Evolutionary conservation across 768 basidiomycete species (phyloP), one percentile per base, ranked within the genome.

Genomic region (Rhizopogon vinicolor): DNA sequence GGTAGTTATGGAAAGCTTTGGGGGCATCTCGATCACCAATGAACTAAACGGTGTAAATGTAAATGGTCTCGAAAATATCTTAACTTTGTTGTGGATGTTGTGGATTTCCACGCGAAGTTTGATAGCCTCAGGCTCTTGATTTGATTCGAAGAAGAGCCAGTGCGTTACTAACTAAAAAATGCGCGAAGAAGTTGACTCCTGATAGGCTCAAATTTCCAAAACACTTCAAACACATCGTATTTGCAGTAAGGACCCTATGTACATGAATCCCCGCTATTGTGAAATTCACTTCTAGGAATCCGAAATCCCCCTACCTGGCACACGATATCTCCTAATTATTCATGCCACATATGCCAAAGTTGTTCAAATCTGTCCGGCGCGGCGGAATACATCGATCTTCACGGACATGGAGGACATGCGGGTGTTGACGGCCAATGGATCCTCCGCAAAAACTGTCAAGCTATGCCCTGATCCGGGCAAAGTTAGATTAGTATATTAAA

Each of bases 41-140:
- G 68, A 70, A 46, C 55, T 72, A 44, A 60, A 65, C 41, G 71
- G 65, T 12, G 44, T 46, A 18, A 54, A 57, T 41, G 60, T 71
- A 16, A 67, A 72, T 59, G 62, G 57, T 35, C 44, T 56, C 28
- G 49, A 58, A 33, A 62, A 62, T 48, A 45, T 58, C 13, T 18
- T 62, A n/a, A 61, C 31, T 33, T 33, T 33, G 31, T n/a, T n/a
- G n/a, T n/a, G n/a, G n/a, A n/a, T n/a, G n/a, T n/a, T 33, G 31
- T 1, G 31, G 31, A 33, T 9, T 9, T 33, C 31, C 31, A 33
- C 10, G 31, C 31, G 31, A 33, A 33, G 31, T 33, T 33, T 33
- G 31, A 33, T 9, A 33, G 31, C 31, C 31, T n/a, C n/a, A n/a
- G n/a, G n/a, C n/a, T 33, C 10, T 33, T 9, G 31, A 33, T 33